phyloP scores from a whole-genome alignment of 345 rosid species.

The Laguncularia racemosa region DNA sequence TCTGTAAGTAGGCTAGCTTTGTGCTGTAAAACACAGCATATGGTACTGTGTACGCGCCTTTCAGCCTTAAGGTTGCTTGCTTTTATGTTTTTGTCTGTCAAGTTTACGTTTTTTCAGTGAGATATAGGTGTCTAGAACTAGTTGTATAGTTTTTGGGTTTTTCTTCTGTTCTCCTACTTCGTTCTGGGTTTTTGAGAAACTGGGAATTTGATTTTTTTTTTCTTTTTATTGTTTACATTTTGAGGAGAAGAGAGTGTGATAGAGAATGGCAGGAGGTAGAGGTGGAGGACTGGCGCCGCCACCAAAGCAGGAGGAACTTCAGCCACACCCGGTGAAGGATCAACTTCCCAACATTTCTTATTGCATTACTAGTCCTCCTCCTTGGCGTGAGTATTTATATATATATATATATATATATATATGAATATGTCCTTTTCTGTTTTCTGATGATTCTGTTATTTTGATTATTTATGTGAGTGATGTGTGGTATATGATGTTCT shows the following conservation, averaged over 20 bases:
- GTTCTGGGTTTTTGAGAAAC: conserved; percentile 13
- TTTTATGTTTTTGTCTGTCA: background rate
- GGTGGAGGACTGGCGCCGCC: conserved; percentile 60
- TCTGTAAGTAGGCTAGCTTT: no score
- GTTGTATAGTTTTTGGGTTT: conserved; percentile 2
- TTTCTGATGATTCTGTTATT: background rate
- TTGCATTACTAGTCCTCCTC: conserved; percentile 96
- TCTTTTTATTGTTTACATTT: conserved; percentile 11
- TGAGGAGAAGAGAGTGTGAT: conserved; percentile 3
- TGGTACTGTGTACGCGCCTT: no score
- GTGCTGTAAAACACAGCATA: no score
- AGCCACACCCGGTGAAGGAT: conserved; percentile 88
- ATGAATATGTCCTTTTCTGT: no score
- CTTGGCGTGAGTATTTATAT: conserved; percentile 74
- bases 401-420: no score
- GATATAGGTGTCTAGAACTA: no score
- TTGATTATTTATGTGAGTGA: no score
- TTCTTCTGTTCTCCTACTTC: background rate
- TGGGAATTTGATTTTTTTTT: conserved; percentile 12
- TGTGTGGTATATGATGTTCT: no score
- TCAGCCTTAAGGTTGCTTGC: background rate
- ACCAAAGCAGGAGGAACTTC: conserved; percentile 80
- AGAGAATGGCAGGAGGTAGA: conserved; percentile 52
- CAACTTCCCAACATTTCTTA: conserved; percentile 74
- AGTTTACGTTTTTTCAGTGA: no score